Conservation (phyloP, 2,329 filamentous ascomycete genomes). For the Hypocrella siamensis region DNA sequence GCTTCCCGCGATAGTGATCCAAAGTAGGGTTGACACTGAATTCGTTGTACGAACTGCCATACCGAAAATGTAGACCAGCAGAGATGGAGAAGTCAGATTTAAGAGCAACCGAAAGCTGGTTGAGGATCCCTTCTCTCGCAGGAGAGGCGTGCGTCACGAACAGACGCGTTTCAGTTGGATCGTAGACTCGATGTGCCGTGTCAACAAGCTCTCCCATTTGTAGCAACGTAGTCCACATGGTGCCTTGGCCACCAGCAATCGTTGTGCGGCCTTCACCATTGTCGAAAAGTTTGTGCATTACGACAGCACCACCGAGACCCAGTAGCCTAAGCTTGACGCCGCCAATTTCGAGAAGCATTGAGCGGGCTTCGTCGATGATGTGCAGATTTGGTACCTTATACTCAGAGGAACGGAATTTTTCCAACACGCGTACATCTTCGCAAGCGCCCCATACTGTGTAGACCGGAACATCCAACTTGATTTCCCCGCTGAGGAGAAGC, state of each 20-base stretch:
- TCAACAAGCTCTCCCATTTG: conserved; percentile 98
- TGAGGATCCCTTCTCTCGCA: conserved; percentile 87
- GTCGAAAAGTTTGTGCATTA: conserved; percentile 99
- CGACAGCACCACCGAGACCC: conserved; percentile 85
- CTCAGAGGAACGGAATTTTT: conserved; percentile 93
- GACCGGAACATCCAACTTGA: conserved; percentile 88
- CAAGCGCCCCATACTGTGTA: conserved; percentile 99
- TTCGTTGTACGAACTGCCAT: conserved; percentile 98
- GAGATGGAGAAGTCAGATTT: conserved; percentile 98
- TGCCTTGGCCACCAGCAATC: conserved; percentile 93
- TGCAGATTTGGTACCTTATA: conserved; percentile 97
- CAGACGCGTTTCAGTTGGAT: conserved; percentile 90
- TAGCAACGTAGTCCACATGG: conserved; percentile 97
- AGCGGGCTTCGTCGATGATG: conserved; percentile 96
- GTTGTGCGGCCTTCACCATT: conserved; percentile 96
- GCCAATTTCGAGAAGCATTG: conserved; percentile 83
- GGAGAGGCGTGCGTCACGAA: conserved; percentile 96
- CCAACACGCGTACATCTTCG: conserved; percentile 91
- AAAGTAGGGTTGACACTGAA: conserved; percentile 97
- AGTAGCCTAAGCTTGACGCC: conserved; percentile 91
- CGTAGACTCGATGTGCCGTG: conserved; percentile 94
- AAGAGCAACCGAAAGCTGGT: conserved; percentile 91
- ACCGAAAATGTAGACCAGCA: conserved; percentile 92
- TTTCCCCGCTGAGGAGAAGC: conserved; percentile 70
- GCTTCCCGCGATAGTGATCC: conserved; percentile 96